Base-by-base conservation (phyloP, 352 stramenopile genomes). In the Globisporangium echinulatum region DNA sequence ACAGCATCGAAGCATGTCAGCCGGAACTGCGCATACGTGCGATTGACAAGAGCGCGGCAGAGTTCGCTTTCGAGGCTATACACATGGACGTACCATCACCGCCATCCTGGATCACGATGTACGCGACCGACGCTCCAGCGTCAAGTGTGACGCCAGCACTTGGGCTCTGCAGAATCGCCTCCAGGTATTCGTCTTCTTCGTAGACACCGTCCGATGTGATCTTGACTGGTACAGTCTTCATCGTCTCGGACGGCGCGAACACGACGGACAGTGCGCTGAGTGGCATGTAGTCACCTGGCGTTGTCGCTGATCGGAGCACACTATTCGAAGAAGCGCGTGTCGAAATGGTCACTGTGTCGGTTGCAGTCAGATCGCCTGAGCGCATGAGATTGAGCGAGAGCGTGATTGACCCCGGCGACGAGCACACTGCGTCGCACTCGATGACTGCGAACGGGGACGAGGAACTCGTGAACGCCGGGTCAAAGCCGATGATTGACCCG, bases 121-220 rank as follows among this genome's bases (percentile, higher is more conserved):
- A 80, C 40, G 74, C 74, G 11, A 71, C 65, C 9, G 52, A 55
- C 0, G 64, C 48, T 4, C 50, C 48, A 5, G 38, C 36, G 17
- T 46, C 25, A 11, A 83, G 37, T 0, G 64, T 58, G 8, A 72
- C 67, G 0, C 64, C 66, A 25, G 51, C 19, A 39, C 62, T 77
- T 14, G 67, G 60, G 7, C 58, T 70, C 5, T 44, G n/a, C 19
- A 86, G 19, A 15, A 69, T 55, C 37, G 57, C 73, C 56, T 83
- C 69, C 53, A 83, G 80, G 36, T 59, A 58, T 44, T 79, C 66
- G 49, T 81, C 73, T 52, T 77, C 61, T 50, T 82, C 69, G 52
- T 86, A 82, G 1, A 79, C 46, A 13, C 73, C 76, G 14, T 82
- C 74, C 2, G 76, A 83, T 7, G 77, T 50, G 14, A 86, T 55